Base-by-base conservation (phyloP, 2,329 filamentous ascomycete species). In the Verticillium nonalfalfae region DNA sequence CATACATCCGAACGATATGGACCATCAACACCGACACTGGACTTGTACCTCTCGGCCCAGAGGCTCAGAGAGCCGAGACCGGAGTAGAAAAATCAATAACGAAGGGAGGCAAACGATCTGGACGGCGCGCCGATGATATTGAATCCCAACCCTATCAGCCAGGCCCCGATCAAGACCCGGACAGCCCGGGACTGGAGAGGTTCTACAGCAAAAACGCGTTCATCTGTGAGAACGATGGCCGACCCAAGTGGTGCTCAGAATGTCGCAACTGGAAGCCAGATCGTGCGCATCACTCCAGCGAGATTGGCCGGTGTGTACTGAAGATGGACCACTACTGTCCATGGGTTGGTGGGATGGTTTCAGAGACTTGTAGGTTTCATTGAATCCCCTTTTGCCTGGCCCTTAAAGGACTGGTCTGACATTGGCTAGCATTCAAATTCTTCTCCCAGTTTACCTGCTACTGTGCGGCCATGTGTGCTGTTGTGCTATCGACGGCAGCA, bases 291-390 rank as follows among this genome's bases (percentile, higher is more conserved):
- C 94, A 98, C 74, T 96, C 90, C 70, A 88, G 88, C 59, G 91
- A 96, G 71, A 79, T 95, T 13, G 86, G 86, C 58, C 83, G 92
- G 54, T 98, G 94, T 70, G 90, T 96, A 26, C 79, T 84, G 50
- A 95, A 95, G 69, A 95, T 97, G 90, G 94, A 98, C 65, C 94
- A 98, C 71, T 95, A 93, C 69, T 99, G 95, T 70, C 95, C 94
- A 0, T 98, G 90, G 90, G 93, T 96, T n/a, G 94, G 94, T 4
- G 95, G 94, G 26, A 90, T 97, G 66, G 88, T 99, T 10, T 90
- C 87, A 0, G 93, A 97, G 72, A 93, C 86, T 1, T 86, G 84
- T 86, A 69, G 72, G 83, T 13, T 9, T 2, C 11, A n/a, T 14
- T 18, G 5, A 11, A 31, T 11, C n/a, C 50, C 10, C 15, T 14